A percentile compares a stretch with the other conserved stretches of the same genome.
phyloP scores from a whole-genome alignment of 108 stramenopile species.

The Nannochloropsis salina region DNA sequence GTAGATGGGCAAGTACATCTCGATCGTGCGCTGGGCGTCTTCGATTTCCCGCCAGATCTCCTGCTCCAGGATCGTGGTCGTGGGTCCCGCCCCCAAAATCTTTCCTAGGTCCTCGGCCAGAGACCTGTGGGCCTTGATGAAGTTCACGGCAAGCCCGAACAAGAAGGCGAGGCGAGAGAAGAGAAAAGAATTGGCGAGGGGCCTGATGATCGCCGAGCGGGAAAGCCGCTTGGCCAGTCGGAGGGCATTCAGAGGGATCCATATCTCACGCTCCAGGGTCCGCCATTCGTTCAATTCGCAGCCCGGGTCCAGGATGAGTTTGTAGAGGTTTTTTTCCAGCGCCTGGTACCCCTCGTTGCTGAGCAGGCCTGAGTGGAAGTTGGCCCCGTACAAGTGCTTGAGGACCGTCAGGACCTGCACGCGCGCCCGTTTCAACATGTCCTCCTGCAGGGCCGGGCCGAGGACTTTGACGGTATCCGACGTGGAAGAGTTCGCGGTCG shows the following conservation, averaged over 20 bases:
- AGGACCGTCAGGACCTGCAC: not conserved
- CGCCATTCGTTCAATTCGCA: conserved; percentile 5
- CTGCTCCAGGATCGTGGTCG: not conserved
- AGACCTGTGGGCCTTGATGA: conserved; percentile 29
- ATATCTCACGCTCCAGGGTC: not conserved
- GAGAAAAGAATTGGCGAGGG: not conserved
- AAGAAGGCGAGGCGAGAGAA: conserved; percentile 31
- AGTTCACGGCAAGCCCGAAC: conserved; percentile 40
- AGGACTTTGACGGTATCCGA: not conserved
- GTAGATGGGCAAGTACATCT: not conserved
- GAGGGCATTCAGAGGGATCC: not conserved
- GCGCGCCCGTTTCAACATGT: not conserved
- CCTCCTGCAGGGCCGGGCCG: not conserved
- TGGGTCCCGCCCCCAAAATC: not conserved
- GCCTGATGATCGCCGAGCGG: not conserved
- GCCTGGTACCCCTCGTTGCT: conserved; percentile 14
- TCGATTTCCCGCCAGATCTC: not conserved
- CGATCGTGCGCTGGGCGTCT: conserved; percentile 6
- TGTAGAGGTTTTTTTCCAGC: not conserved
- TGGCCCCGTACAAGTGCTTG: conserved; percentile 3
- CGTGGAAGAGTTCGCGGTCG: too few species aligned
- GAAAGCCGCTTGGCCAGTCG: not conserved
- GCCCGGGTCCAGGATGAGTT: conserved; percentile 16
- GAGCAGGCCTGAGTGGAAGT: not conserved
- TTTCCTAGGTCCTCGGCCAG: not conserved